Conservation (phyloP, 1,284 basidiomycete species). For the Cerrena zonata region DNA sequence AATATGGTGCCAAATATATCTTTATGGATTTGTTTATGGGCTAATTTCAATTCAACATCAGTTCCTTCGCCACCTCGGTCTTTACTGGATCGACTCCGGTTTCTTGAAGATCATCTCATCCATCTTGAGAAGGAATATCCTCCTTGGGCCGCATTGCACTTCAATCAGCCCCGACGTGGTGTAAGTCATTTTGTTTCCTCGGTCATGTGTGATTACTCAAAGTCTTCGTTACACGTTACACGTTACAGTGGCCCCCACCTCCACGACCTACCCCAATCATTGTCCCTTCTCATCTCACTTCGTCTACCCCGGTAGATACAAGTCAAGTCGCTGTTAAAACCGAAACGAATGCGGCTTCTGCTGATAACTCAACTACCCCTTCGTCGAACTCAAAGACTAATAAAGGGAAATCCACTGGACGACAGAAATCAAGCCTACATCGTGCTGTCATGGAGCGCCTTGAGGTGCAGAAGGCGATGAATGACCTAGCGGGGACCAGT, state of each 20-base stretch:
- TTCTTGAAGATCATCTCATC: constrained; percentile 69
- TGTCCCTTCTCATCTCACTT: constrained; percentile 58
- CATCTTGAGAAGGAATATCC: constrained; percentile 72
- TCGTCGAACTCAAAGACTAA: constrained; percentile 1
- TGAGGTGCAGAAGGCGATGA: constrained; percentile 69
- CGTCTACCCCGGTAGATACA: constrained; percentile 17
- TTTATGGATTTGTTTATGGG: neutral
- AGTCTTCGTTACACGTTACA: neutral
- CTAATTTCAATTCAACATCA: constrained; percentile 24
- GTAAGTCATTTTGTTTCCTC: constrained; percentile 41
- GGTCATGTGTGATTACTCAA: neutral
- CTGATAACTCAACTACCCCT: constrained; percentile 1
- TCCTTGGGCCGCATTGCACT: constrained; percentile 77
- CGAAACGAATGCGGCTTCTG: constrained; percentile 1
- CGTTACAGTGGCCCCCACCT: constrained; percentile 68
- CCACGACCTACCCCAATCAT: constrained; percentile 67
- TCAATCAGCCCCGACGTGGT: constrained; percentile 72
- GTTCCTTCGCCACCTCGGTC: constrained; percentile 66
- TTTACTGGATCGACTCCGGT: constrained; percentile 57
- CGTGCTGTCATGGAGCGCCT: constrained; percentile 68
- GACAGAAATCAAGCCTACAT: constrained; percentile 58
- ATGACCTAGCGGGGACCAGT: constrained; percentile 40
- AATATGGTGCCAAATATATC: constrained; percentile 44
- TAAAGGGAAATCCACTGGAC: constrained; percentile 21
- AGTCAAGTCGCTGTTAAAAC: neutral